These are phyloP conservation scores for Amanita rimosa DNA, from an alignment of 768 basidiomycete species.

Conservation along the genomic window DNA sequence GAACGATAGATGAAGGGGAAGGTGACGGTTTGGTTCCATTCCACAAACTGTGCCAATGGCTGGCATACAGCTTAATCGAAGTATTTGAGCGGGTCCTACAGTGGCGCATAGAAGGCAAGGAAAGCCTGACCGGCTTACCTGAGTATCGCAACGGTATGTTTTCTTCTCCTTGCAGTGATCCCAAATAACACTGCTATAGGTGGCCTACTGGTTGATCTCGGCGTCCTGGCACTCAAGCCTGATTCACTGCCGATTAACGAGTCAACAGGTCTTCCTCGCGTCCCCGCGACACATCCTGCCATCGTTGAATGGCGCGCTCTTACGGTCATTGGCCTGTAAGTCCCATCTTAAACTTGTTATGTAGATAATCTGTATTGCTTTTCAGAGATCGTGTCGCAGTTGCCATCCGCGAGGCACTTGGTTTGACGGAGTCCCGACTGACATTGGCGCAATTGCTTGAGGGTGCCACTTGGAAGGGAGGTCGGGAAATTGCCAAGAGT, in stretches of 20 bases:
- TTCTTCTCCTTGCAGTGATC: neutral
- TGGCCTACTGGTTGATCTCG: conserved; percentile 79
- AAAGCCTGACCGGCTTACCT: conserved; percentile 85
- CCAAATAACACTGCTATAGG: conserved; percentile 30
- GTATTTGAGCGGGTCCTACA: conserved; percentile 65
- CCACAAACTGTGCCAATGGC: conserved; percentile 94
- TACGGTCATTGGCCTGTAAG: conserved; percentile 87
- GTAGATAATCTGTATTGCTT: neutral
- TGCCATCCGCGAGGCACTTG: conserved; percentile 50
- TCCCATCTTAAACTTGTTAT: conserved; percentile 9
- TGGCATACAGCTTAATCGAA: conserved; percentile 82
- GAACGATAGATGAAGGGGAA: conserved; percentile 17
- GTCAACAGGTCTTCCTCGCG: conserved; percentile 44
- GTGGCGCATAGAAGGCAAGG: conserved; percentile 75
- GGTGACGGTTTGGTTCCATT: conserved; percentile 80
- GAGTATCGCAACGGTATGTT: conserved; percentile 87
- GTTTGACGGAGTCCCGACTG: conserved; percentile 39
- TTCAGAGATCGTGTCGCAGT: conserved; percentile 73
- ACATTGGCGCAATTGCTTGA: conserved; percentile 85
- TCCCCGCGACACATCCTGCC: conserved; percentile 73
- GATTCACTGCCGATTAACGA: conserved; percentile 39
- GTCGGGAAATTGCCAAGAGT: conserved; percentile 80
- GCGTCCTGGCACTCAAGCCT: conserved; percentile 61
- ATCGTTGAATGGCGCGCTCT: conserved; percentile 95
- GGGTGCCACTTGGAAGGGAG: conserved; percentile 95